phyloP scores from a whole-genome alignment of 2,329 filamentous ascomycete species.

The Colletotrichum acutatum region DNA sequence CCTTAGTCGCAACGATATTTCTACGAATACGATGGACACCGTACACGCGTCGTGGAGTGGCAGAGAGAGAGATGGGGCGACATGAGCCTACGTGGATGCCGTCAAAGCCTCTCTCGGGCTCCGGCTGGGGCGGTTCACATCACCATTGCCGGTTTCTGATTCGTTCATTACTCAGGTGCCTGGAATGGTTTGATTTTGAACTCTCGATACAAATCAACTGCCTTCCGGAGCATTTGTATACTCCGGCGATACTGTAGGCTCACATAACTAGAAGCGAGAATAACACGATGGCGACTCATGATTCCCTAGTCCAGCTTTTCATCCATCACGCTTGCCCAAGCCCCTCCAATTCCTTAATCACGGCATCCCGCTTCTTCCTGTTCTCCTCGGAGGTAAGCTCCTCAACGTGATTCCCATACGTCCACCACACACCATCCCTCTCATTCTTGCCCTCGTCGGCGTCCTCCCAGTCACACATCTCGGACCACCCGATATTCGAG shows the following conservation, averaged over 20 bases:
- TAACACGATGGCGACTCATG: neutral
- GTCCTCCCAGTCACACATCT: neutral
- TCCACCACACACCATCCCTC: conserved; percentile 1
- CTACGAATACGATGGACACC: neutral
- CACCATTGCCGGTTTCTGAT: neutral
- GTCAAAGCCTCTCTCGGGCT: neutral
- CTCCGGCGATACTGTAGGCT: neutral
- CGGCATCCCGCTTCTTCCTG: neutral
- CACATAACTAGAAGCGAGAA: neutral
- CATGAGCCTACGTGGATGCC: neutral
- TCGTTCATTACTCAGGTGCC: neutral
- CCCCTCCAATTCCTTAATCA: neutral
- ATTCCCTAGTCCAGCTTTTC: neutral
- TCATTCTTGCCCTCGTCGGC: neutral
- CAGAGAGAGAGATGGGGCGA: neutral
- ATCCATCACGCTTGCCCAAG: neutral
- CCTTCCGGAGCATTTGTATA: no score
- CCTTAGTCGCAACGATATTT: neutral
- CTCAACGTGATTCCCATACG: neutral
- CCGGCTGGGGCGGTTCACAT: neutral
- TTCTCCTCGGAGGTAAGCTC: neutral
- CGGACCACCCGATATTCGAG: neutral
- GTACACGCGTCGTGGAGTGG: neutral
- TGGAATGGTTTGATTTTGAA: neutral
- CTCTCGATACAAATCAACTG: no score